Conservation (phyloP, 176 grass and related monocot genomes). For the Cocos nucifera region DNA sequence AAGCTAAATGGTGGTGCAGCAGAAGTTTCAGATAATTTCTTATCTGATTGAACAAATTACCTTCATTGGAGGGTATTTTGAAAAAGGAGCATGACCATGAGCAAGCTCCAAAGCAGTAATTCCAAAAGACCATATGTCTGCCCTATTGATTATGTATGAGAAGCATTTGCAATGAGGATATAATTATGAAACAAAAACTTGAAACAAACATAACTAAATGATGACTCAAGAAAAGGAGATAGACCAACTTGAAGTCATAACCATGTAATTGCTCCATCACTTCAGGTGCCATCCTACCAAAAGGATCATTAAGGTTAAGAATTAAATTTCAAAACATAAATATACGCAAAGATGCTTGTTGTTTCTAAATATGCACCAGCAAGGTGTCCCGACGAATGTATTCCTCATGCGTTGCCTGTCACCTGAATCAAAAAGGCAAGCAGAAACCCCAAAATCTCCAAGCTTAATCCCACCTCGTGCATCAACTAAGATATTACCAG, state of each 20-base stretch:
- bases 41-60: slow-evolving; percentile 19
- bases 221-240: slow-evolving; percentile 12
- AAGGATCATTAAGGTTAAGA: too few relatives aligned
- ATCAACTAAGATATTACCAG: slow-evolving; percentile 96
- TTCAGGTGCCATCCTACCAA: slow-evolving; percentile 89
- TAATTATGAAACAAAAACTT: neutral
- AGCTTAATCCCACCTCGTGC: slow-evolving; percentile 72
- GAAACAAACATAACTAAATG: neutral
- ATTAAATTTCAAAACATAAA: neutral
- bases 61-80: slow-evolving; percentile 81
- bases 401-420: slow-evolving; percentile 81
- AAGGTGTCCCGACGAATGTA: slow-evolving; percentile 95
- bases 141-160: slow-evolving; percentile 53
- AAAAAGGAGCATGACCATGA: slow-evolving; percentile 42
- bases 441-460: slow-evolving; percentile 95
- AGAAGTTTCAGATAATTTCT: too few relatives aligned
- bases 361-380: slow-evolving; percentile 45
- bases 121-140: slow-evolving; percentile 99
- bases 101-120: slow-evolving; percentile 98
- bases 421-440: slow-evolving; percentile 92
- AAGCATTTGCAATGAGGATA: slow-evolving; percentile 9
- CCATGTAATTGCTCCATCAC: slow-evolving; percentile 86
- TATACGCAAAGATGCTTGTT: neutral
- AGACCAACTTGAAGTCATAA: slow-evolving; percentile 90
- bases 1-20: too few relatives aligned